phyloP scores from a whole-genome alignment of 257 asterid species.

The Solanum habrochaites region DNA sequence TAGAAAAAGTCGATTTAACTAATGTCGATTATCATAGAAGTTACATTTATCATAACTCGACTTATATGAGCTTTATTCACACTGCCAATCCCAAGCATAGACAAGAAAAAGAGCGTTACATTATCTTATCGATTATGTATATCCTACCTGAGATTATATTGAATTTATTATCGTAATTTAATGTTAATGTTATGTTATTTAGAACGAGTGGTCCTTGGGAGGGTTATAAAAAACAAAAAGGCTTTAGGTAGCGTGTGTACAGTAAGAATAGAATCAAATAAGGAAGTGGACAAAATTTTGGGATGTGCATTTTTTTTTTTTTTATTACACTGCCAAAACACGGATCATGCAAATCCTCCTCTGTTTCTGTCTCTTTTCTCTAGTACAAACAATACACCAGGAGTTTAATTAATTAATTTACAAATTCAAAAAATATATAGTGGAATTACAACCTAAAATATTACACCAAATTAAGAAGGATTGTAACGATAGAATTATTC shows the following conservation, averaged over 20 bases:
- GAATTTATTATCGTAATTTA: not conserved
- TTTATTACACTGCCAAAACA: slow-evolving; percentile 22
- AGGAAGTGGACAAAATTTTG: slow-evolving; percentile 34
- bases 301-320: slow-evolving; percentile 41
- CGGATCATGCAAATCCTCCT: slow-evolving; percentile 34
- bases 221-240: not conserved
- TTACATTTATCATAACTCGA: not conserved
- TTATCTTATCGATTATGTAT: not conserved
- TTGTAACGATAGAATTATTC: not conserved
- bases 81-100: not conserved
- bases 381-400: not conserved
- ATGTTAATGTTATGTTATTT: not conserved
- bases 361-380: not conserved
- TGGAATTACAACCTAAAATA: not conserved
- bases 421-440: not conserved
- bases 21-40: not conserved
- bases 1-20: not conserved
- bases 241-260: not conserved
- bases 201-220: slow-evolving; percentile 1
- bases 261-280: not conserved
- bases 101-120: not conserved
- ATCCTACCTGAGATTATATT: not conserved
- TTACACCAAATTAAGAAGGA: not conserved
- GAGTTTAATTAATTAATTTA: not conserved
- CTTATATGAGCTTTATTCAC: not conserved